Evolutionary conservation across 2,329 filamentous ascomycete genomes (phyloP), one percentile per base, ranked within the genome.

Genomic region (Albifimbria verrucaria): DNA sequence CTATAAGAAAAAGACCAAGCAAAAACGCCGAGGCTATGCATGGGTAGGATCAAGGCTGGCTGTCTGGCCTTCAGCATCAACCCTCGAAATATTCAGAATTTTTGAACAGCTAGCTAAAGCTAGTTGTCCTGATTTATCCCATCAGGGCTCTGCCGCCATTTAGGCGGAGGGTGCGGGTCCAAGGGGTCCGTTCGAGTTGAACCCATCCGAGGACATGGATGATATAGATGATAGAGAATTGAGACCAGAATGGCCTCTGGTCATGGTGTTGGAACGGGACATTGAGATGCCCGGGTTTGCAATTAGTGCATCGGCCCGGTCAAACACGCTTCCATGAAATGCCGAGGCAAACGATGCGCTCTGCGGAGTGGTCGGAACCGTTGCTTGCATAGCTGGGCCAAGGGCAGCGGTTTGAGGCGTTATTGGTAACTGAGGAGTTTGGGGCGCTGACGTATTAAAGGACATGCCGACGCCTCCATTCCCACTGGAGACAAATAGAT

Each of bases 351-450:
- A 84, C 1, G 80, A 81, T 2, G 73, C 77, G 55, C 75, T 82
- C 63, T 83, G 77, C 10, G 85, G 84, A 1, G 85, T 90, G 3
- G 82, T 89, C 4, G 90, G 89, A 11, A 96, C 87, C 0, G 91
- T 97, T 1, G 92, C 92, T 70, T 96, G 92, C 51, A 92, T 90
- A 20, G 92, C 92, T 6, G 92, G 91, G 1, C 92, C 93, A 5
- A 97, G 78, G 2, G 92, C 92, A 17, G 92, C 92, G 62, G 90
- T 94, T 56, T 96, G 81, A 7, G 93, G 92, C 1, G 92, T 97
- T 63, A 94, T 91, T 9, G 92, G 92, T 36, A 75, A 65, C 51
- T 67, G 63, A 15, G 56, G 65, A 52, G 58, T 65, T 20, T 67
- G 15, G 6, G 45, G 45, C 23, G 28, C 23, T 24, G 23, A 24